Evolutionary conservation across 768 basidiomycete genomes (phyloP).

Genomic region (Rhodosporidiobolus odoratus): DNA sequence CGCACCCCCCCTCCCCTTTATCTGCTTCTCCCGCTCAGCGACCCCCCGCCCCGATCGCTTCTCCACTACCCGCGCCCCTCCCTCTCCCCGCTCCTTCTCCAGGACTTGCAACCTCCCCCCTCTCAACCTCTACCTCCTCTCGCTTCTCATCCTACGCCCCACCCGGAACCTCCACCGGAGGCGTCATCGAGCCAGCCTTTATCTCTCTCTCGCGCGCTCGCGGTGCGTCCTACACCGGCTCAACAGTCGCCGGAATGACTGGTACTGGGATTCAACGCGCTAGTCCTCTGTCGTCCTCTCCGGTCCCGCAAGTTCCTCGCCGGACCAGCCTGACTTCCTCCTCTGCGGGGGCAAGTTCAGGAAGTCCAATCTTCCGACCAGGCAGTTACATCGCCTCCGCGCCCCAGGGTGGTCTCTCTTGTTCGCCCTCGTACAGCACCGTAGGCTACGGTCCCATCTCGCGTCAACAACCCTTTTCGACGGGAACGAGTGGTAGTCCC

Average conservation of each 20-base stretch:
- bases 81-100: background rate
- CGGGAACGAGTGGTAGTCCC: background rate
- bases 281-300: background rate
- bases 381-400: conserved; percentile 25
- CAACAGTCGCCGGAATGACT: background rate
- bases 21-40: background rate
- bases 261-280: conserved; percentile 16
- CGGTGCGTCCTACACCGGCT: background rate
- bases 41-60: background rate
- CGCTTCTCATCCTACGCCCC: background rate
- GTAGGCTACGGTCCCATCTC: background rate
- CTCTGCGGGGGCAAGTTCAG: background rate
- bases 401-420: background rate
- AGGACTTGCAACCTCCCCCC: too few relatives aligned
- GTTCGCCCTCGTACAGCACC: background rate
- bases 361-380: conserved; percentile 29
- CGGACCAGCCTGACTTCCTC: conserved; percentile 1
- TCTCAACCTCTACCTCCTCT: background rate
- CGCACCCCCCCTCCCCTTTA: background rate
- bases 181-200: conserved; percentile 34
- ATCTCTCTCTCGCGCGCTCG: conserved; percentile 31
- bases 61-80: conserved; percentile 13
- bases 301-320: background rate
- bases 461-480: conserved; percentile 1
- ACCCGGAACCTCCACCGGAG: conserved; percentile 10